Conservation (phyloP, 371 early-diverging fungal genomes). For the Mortierella sp. region DNA sequence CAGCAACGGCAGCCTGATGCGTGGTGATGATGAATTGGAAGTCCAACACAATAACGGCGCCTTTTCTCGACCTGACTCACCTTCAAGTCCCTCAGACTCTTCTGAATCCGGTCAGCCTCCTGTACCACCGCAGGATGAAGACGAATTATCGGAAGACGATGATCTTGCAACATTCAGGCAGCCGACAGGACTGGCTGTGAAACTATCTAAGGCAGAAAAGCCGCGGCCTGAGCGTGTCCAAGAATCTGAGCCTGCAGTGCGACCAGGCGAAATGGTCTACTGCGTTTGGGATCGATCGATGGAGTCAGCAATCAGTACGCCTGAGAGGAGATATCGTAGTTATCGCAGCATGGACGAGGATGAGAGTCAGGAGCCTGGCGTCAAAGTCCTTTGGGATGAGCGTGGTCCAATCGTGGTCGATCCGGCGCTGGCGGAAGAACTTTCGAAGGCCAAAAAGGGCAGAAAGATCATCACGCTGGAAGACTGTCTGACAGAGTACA, state of each 20-base stretch:
- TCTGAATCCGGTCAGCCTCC: conserved; percentile 21
- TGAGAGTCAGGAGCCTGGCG: conserved; percentile 6
- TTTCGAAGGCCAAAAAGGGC: conserved; percentile 19
- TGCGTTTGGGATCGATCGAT: conserved; percentile 40
- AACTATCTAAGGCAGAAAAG: background rate
- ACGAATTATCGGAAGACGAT: conserved; percentile 37
- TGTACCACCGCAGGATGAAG: conserved; percentile 13
- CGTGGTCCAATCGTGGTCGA: conserved; percentile 23
- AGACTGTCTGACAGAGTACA: conserved; percentile 85
- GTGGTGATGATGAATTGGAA: conserved; percentile 9
- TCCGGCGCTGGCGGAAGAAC: conserved; percentile 32
- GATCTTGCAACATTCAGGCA: conserved; percentile 14
- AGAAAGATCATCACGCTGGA: conserved; percentile 67
- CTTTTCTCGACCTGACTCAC: conserved; percentile 8
- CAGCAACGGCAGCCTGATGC: background rate
- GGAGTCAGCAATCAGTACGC: conserved; percentile 21
- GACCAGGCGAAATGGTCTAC: conserved; percentile 43
- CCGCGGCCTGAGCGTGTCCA: conserved; percentile 1
- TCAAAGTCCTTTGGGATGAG: conserved; percentile 32
- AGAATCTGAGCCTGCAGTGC: conserved; percentile 25
- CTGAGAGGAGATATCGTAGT: conserved; percentile 5
- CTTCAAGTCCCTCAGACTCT: conserved; percentile 8
- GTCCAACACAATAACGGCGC: background rate
- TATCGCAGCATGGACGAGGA: conserved; percentile 29
- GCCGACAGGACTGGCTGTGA: background rate